Base-by-base conservation (phyloP, 2,329 filamentous ascomycete species). In the Cryphonectria parasitica region DNA sequence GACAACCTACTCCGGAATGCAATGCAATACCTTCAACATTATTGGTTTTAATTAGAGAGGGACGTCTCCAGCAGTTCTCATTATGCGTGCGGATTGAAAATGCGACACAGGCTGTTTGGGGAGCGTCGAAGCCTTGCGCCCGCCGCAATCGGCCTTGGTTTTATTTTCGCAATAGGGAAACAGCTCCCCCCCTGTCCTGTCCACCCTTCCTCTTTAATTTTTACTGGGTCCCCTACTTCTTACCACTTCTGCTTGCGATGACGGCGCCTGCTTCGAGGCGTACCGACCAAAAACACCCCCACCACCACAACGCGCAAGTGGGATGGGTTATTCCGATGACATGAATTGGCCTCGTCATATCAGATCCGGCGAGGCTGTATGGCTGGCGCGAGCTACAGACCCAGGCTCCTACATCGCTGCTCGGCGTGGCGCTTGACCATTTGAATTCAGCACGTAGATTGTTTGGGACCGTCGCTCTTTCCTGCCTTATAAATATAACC, bases 141-240 rank as follows among this genome's bases (percentile, higher is more conserved):
- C 41, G 67, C 70, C 70, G 70, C 63, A 69, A 71, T 69, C 70
- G 70, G 70, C 67, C 62, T 43, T 52, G 49, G 63, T 64, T 64
- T 58, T 25, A 62, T 61, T 64, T 64, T 43, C 43, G 64, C 64
- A 60, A 69, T 45, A 34, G 69, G 69, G 62, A 69, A 58, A 52
- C 39, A 69, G 69, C 63, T 45, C 43, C 64, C 69, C 69, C 69
- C 64, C 66, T 49, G 19, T 62, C 25, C 22, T 25, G 31, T 41
- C 60, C 60, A 39, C 60, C 60, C 60, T 62, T 34, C 36, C 34
- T 10, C 22, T 6, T 25, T 25, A 13, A 25, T 61, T 61, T 22
- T 61, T 62, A 43, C 39, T 64, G 36, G 36, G 61, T 45, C 61
- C 61, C 45, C 22, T 49, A 22, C 43, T 22, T n/a, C 1, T 49